These are phyloP conservation scores for Gynochthodes officinalis DNA, from an alignment of 257 asterid genomes.

Conservation along the genomic window DNA sequence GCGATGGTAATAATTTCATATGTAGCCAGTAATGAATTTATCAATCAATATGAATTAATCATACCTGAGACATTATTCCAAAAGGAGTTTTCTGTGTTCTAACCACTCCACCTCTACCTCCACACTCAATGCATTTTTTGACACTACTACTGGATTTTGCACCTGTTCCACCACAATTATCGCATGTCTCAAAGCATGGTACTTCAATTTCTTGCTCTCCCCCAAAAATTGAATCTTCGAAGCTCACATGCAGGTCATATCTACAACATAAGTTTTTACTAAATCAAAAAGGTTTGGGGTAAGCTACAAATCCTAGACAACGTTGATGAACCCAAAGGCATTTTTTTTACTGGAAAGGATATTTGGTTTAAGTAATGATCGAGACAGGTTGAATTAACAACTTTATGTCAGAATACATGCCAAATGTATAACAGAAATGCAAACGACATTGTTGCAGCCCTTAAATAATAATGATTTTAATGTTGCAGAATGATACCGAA, in stretches of 20 bases:
- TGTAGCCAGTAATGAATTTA: conserved; percentile 8
- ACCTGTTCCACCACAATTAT: conserved; percentile 82
- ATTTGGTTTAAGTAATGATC: not conserved
- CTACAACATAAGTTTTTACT: conserved; percentile 33
- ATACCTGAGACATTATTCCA: conserved; percentile 92
- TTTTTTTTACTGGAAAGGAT: not conserved
- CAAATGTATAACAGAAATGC: not conserved
- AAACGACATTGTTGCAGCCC: no score
- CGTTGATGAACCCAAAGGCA: not conserved
- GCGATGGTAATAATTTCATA: not conserved
- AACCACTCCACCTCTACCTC: conserved; percentile 76
- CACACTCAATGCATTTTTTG: conserved; percentile 63
- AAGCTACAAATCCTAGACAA: conserved; percentile 3
- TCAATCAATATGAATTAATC: conserved; percentile 14
- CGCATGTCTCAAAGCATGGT: conserved; percentile 60
- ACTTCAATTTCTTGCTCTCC: conserved; percentile 67
- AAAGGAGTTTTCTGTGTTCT: conserved; percentile 82
- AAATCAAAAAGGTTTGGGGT: conserved; percentile 5
- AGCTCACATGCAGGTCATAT: conserved; percentile 69
- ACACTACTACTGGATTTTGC: conserved; percentile 69
- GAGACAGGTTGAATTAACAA: not conserved
- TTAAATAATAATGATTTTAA: not conserved
- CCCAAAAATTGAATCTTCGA: conserved; percentile 87
- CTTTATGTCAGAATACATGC: not conserved
- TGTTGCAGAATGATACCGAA: conserved; percentile 47